A percentile compares a stretch with the other conserved stretches of the same genome.
phyloP scores from a whole-genome alignment of 345 rosid species.

The Aegle marmelos region DNA sequence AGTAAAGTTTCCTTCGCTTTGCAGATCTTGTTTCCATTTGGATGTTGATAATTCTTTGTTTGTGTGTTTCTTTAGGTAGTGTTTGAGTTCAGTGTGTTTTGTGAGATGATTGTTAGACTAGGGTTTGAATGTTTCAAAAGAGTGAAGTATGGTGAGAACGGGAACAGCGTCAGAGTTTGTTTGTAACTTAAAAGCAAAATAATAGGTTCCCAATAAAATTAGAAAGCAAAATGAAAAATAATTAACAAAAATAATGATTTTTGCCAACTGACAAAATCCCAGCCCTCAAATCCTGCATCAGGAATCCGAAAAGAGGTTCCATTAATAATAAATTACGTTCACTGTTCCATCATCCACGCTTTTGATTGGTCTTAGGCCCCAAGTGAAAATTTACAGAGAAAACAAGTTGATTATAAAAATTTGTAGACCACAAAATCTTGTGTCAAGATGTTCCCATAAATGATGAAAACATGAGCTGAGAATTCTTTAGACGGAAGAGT shows the following conservation, averaged over 20 bases:
- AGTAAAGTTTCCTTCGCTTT: slow-evolving; percentile 49
- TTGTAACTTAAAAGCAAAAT: slow-evolving; percentile 12
- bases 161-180: slow-evolving; percentile 37
- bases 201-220: not conserved
- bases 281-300: too few relatives aligned
- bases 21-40: slow-evolving; percentile 74
- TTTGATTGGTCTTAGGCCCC: too few relatives aligned
- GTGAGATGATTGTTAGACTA: slow-evolving; percentile 7
- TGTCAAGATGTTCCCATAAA: too few relatives aligned
- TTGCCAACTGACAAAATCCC: not conserved
- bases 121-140: slow-evolving; percentile 64
- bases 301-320: too few relatives aligned
- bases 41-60: not conserved
- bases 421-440: too few relatives aligned
- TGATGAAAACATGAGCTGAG: too few relatives aligned
- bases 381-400: too few relatives aligned
- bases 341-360: too few relatives aligned
- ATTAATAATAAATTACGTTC: too few relatives aligned
- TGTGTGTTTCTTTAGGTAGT: not conserved
- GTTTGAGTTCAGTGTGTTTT: not conserved
- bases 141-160: slow-evolving; percentile 29
- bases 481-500: too few relatives aligned
- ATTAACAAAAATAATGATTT: not conserved
- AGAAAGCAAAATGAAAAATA: not conserved
- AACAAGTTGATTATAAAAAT: too few relatives aligned